Base-by-base conservation (phyloP, 192 early-diverging fungal species). In the Coemansia sp. region DNA sequence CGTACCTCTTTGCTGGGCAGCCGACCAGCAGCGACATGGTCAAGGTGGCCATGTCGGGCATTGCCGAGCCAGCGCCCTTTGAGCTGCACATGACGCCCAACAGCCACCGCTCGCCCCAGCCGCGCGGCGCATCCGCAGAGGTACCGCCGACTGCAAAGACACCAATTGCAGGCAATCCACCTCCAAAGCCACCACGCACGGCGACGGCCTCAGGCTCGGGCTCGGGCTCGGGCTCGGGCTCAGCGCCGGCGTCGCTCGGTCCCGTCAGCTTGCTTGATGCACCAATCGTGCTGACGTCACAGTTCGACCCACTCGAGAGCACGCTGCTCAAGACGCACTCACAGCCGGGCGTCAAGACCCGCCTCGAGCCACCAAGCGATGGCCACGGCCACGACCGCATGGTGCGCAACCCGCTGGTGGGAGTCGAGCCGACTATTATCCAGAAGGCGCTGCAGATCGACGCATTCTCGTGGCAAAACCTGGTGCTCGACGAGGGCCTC, bases 391-490 rank as follows among this genome's bases (percentile, higher is more conserved):
- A 57, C 45, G 67, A 57, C 43, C 53, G 30, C 8, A 20, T 71
- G 1, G 61, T 64, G 19, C 15, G 43, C n/a, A 28, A 47, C 19
- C 46, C 25, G 10, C 34, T 54, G 30, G 33, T 23, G 3, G 52
- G 46, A 1, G 44, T 50, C 28, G 51, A 48, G 53, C 60, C 60
- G 14, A 64, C 55, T 3, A 72, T 65, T 10, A 60, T 70, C 27
- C 72, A 64, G 27, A 64, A 64, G 55, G 60, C 60, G 10, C 51
- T 64, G 47, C 72, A 67, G 43, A 63, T 75, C 27, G 72, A 75
- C 40, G 72, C 64, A 1, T 75, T 75, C 52, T 49, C 59, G 9
- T 67, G 65, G 65, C 64, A 75, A 55, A 57, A 51, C 30, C 60
- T 75, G 19, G 38, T 55, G 14, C 46, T 68, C 7, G 56, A 55